Conservation (phyloP, 225 moss, liverwort and hornwort species). For the Physcomitrellopsis africana region DNA sequence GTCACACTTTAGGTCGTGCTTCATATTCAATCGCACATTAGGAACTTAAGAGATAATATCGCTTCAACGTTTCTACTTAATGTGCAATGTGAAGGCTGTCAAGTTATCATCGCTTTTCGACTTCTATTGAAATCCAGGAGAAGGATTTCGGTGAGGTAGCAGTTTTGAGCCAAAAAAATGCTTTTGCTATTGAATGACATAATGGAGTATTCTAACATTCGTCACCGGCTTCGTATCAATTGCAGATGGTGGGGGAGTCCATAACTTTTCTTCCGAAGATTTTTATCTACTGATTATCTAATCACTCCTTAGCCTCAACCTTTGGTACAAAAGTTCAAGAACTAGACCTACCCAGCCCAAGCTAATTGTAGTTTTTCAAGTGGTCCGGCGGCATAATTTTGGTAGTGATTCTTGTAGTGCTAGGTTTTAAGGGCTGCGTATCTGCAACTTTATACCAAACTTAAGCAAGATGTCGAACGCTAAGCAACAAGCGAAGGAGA, state of each 20-base stretch:
- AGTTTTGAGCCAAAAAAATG: background rate
- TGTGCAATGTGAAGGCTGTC: background rate
- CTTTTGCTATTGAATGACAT: background rate
- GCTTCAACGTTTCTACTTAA: background rate
- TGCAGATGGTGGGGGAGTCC: conserved; percentile 28
- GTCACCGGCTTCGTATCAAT: background rate
- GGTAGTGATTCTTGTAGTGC: background rate
- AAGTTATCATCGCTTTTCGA: background rate
- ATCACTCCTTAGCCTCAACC: background rate
- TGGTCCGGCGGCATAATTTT: conserved; percentile 2
- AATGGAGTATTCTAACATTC: conserved; percentile 14
- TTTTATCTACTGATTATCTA: conserved; percentile 1
- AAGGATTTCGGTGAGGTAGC: background rate
- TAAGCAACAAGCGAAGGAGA: conserved; percentile 75
- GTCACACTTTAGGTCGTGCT: background rate
- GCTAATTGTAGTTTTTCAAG: background rate
- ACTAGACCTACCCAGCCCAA: background rate
- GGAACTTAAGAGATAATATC: conserved; percentile 10
- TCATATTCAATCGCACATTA: background rate
- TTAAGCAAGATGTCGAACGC: conserved; percentile 57
- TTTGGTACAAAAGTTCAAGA: background rate
- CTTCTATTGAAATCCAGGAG: too few species aligned
- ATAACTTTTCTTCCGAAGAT: background rate
- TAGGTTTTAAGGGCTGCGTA: background rate
- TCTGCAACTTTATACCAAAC: background rate